Percentiles rank a stretch among this genome's conserved stretches.
These are phyloP conservation scores for Linderniella brevidens DNA, from an alignment of 257 asterid genomes.

Conservation along the genomic window DNA sequence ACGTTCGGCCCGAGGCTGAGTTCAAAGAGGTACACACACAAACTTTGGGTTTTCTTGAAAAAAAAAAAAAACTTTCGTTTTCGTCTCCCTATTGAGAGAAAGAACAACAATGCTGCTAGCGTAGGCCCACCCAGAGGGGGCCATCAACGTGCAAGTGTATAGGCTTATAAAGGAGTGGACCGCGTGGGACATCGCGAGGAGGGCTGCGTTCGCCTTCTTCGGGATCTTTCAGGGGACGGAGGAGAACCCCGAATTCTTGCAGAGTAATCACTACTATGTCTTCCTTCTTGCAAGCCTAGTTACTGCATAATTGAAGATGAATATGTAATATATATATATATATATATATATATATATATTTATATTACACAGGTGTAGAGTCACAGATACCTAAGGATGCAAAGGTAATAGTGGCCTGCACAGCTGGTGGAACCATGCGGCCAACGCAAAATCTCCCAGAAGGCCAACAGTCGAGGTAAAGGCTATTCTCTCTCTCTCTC, in stretches of 20 bases:
- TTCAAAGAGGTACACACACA: slow-evolving; percentile 49
- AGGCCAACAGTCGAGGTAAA: slow-evolving; percentile 86
- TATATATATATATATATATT: background rate
- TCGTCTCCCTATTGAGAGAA: too few relatives aligned
- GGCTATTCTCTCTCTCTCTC: background rate
- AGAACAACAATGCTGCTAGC: too few relatives aligned
- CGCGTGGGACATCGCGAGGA: slow-evolving; percentile 93
- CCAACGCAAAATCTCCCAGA: slow-evolving; percentile 83
- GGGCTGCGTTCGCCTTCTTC: slow-evolving; percentile 89
- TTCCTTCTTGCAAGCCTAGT: background rate
- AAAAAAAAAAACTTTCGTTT: background rate
- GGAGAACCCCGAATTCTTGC: slow-evolving; percentile 81
- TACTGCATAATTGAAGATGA: too few relatives aligned
- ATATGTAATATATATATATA: background rate
- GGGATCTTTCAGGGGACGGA: slow-evolving; percentile 90
- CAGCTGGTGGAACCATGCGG: slow-evolving; percentile 71
- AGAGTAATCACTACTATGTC: slow-evolving; percentile 20
- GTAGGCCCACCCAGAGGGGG: slow-evolving; percentile 86
- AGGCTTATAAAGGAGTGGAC: slow-evolving; percentile 98
- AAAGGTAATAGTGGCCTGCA: slow-evolving; percentile 83
- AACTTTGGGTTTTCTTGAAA: background rate
- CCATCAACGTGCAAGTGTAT: slow-evolving; percentile 82
- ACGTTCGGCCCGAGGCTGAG: slow-evolving; percentile 91
- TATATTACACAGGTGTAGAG: slow-evolving; percentile 78
- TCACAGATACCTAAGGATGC: slow-evolving; percentile 53